Conservation (phyloP, 768 basidiomycete species). For the Termitomyces sp. region DNA sequence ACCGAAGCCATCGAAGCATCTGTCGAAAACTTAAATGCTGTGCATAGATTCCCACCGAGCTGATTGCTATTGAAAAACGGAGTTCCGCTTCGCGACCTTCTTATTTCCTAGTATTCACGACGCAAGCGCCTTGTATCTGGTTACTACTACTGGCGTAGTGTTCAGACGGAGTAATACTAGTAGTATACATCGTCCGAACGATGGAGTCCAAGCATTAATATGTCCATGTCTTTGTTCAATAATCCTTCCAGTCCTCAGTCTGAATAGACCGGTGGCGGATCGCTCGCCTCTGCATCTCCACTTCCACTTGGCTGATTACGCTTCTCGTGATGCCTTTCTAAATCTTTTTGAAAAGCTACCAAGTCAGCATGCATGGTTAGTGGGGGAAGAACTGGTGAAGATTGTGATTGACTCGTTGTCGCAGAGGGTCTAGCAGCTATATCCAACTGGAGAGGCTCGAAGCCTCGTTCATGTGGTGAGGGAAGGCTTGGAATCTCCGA, state of each 20-base stretch:
- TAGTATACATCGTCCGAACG: background rate
- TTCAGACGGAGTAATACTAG: background rate
- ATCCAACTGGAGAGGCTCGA: background rate
- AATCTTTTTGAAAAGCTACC: background rate
- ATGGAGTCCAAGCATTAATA: background rate
- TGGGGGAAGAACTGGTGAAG: background rate
- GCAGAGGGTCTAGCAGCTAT: background rate
- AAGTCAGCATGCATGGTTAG: background rate
- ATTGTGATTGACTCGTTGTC: background rate
- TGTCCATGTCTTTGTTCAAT: background rate
- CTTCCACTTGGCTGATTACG: constrained; percentile 8
- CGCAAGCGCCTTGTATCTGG: background rate
- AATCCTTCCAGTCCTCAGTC: background rate
- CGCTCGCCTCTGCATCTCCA: constrained; percentile 2
- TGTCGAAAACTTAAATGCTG: background rate
- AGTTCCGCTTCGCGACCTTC: background rate
- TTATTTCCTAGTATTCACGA: background rate
- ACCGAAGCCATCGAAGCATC: constrained; percentile 11
- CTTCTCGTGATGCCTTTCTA: constrained; percentile 11
- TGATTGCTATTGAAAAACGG: constrained; percentile 1
- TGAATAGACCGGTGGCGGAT: constrained; percentile 9
- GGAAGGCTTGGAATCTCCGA: background rate
- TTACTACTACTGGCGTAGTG: background rate
- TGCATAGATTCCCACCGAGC: constrained; percentile 1
- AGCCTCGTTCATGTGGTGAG: background rate